Conservation (phyloP, 148 eudicot species). For the Rhododendron ovatum region DNA sequence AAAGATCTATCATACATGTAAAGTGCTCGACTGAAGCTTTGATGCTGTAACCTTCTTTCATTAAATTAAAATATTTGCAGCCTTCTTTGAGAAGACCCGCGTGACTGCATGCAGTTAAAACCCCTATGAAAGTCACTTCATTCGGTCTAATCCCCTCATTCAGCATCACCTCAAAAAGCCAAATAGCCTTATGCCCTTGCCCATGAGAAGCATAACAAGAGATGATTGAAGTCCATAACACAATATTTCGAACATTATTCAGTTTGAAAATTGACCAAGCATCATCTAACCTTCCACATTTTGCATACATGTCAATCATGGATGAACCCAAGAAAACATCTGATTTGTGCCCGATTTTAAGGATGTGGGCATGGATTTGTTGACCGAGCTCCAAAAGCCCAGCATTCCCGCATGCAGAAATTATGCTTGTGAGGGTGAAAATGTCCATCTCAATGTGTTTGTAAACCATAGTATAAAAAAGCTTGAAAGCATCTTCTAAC, state of each 20-base stretch:
- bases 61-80: conserved; percentile 45
- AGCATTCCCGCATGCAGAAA: conserved; percentile 55
- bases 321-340: conserved; percentile 59
- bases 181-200: conserved; percentile 50
- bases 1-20: conserved; percentile 80
- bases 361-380: conserved; percentile 53
- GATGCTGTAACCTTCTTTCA: conserved; percentile 58
- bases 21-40: conserved; percentile 63
- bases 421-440: conserved; percentile 57
- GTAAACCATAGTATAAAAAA: conserved; percentile 48
- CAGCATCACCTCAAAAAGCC: conserved; percentile 53
- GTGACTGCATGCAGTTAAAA: conserved; percentile 73
- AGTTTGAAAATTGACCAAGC: conserved; percentile 48
- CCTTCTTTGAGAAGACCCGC: conserved; percentile 69
- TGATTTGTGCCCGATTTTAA: conserved; percentile 43
- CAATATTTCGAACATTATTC: conserved; percentile 39
- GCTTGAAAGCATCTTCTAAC: conserved; percentile 52
- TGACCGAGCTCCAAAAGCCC: conserved; percentile 69
- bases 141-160: conserved; percentile 58
- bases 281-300: conserved; percentile 65
- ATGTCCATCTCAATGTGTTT: conserved; percentile 43
- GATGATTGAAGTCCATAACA: conserved; percentile 71
- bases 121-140: conserved; percentile 60
- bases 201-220: conserved; percentile 65
- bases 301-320: conserved; percentile 83